phyloP scores from a whole-genome alignment of 2,329 filamentous ascomycete genomes.

The Aspergillus sp. region DNA sequence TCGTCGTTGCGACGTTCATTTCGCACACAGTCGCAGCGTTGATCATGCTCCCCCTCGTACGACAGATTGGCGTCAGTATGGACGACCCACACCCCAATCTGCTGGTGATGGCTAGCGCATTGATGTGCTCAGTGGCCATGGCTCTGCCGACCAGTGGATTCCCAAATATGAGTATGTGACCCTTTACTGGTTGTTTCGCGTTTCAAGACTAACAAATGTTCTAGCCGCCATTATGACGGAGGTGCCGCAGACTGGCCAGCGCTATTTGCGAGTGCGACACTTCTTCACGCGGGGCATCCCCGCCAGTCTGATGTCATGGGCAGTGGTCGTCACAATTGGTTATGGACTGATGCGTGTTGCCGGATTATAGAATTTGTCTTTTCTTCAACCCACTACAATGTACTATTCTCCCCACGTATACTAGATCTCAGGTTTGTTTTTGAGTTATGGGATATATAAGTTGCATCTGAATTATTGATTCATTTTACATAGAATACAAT shows the following conservation, averaged over 20 bases:
- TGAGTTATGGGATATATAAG: not conserved
- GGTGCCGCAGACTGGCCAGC: conserved; percentile 82
- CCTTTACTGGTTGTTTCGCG: not conserved
- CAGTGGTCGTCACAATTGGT: conserved; percentile 81
- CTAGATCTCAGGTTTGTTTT: not conserved
- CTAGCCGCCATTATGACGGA: conserved; percentile 98
- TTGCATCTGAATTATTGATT: not conserved
- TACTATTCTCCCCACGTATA: not conserved
- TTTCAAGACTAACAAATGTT: conserved; percentile 11
- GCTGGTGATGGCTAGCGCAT: conserved; percentile 87
- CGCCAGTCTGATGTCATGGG: conserved; percentile 75
- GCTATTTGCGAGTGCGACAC: conserved; percentile 88
- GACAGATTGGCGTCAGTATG: conserved; percentile 82
- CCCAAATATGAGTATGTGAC: conserved; percentile 94
- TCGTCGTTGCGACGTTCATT: conserved; percentile 96
- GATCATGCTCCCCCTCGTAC: conserved; percentile 89
- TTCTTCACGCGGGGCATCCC: conserved; percentile 94
- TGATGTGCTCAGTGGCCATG: conserved; percentile 99
- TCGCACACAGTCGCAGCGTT: conserved; percentile 94
- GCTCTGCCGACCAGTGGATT: conserved; percentile 93
- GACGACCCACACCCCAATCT: conserved; percentile 88
- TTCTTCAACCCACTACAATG: not conserved
- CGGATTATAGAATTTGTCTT: conserved; percentile 51
- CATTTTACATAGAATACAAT: conserved; percentile 9
- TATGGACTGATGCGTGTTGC: conserved; percentile 85